These are phyloP conservation scores for Penicillium sp. DNA, from an alignment of 2,329 filamentous ascomycete genomes.

Conservation along the genomic window DNA sequence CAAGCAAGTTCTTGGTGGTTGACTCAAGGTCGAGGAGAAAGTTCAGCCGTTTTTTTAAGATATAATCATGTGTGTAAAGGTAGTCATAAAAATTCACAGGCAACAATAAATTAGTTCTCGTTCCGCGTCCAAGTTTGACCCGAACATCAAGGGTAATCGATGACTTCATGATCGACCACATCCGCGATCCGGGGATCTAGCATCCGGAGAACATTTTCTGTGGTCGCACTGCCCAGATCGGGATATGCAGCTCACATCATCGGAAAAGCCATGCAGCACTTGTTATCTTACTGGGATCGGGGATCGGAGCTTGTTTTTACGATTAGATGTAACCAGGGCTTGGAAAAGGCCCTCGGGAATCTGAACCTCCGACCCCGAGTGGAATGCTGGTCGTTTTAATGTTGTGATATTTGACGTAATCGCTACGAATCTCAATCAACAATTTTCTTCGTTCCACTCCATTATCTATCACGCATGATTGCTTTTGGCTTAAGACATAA, in stretches of 20 bases:
- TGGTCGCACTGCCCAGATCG: conserved; percentile 14
- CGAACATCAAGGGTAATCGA: conserved; percentile 3
- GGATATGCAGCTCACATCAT: conserved; percentile 18
- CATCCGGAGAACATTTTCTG: background rate
- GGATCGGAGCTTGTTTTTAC: background rate
- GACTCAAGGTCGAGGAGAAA: background rate
- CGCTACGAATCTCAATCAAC: background rate
- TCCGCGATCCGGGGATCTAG: conserved; percentile 4
- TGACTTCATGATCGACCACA: conserved; percentile 22
- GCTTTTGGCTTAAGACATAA: background rate
- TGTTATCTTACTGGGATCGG: background rate
- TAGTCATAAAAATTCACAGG: background rate
- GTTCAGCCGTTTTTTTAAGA: too few relatives aligned
- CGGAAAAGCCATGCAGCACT: background rate
- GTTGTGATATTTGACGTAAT: conserved; percentile 27
- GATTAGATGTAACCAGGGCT: conserved; percentile 9
- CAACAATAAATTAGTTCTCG: background rate
- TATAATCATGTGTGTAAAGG: too few relatives aligned
- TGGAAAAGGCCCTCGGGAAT: background rate
- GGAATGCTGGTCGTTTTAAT: background rate
- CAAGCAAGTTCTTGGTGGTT: background rate
- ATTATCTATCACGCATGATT: background rate
- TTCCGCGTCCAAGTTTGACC: background rate
- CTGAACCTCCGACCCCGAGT: conserved; percentile 18
- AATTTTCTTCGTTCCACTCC: background rate